Base-by-base conservation (phyloP, 306 rosid genomes). In the Rosa lucieae region DNA sequence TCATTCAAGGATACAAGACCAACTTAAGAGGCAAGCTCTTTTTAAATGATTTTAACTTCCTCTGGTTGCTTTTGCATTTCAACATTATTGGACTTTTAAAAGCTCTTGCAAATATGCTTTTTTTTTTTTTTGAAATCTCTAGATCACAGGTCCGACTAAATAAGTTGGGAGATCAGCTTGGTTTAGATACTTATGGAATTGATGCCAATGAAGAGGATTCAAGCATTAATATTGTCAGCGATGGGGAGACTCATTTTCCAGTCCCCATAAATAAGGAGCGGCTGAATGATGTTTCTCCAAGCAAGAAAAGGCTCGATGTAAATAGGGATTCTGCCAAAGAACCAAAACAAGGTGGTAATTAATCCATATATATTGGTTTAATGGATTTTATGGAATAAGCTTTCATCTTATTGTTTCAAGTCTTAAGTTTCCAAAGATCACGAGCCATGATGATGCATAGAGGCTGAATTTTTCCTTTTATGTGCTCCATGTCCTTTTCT, bases 111-210 rank as follows among this genome's bases (percentile, higher is more conserved):
- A 77, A 78, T 82, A 9, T 68, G 79, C 62, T 75, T 84, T 80
- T 44, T 77, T 39, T 39, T 74, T 84, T 83, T 37, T 47, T 74
- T 76, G 49, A 20, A 73, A 65, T 73, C 43, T 80, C 53, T 85
- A 95, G 99, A 73, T 95, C 99, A 61, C 92, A 95, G 78, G 89
- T 58, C 77, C 92, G 90, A 76, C 90, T 95, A 73, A 87, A 90
- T 72, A 90, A 89, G 81, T 81, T 95, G 70, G 98, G 97, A 29
- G 93, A 90, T 78, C 93, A 93, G 79, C 96, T 93, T 86, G 90
- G 82, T 75, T 85, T 88, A 3, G 96, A 93, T 83, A 81, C 89
- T 71, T 56, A 87, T 85, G 87, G 82, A 84, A 79, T 67, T 82
- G 87, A 84, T 83, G 89, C 80, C 74, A 88, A 84, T 71, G 99